A percentile compares a stretch with the other conserved stretches of the same genome.
Evolutionary conservation across 2,329 filamentous ascomycete genomes (phyloP).

Genomic region (Botrytis cinerea): DNA sequence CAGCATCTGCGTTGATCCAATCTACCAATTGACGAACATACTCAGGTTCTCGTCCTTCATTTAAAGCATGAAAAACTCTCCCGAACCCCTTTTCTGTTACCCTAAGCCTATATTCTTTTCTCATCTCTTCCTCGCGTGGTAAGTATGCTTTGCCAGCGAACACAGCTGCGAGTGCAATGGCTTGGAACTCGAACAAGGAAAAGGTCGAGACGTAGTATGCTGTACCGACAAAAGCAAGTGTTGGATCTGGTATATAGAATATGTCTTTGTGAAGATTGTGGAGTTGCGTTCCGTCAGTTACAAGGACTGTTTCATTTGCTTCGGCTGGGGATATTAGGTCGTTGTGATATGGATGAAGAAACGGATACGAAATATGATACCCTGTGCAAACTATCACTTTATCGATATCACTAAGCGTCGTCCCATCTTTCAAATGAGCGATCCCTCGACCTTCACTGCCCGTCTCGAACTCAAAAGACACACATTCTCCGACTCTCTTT

Average conservation of each 20-base stretch:
- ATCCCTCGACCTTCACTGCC: conserved; percentile 50
- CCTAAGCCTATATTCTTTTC: conserved; percentile 19
- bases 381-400: conserved; percentile 66
- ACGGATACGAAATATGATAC: conserved; percentile 68
- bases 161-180: conserved; percentile 49
- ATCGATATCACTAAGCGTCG: conserved; percentile 57
- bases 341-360: conserved; percentile 53
- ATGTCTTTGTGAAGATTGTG: conserved; percentile 56
- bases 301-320: conserved; percentile 55
- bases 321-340: conserved; percentile 45
- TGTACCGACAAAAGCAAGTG: conserved; percentile 49
- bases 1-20: conserved; percentile 23
- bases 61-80: conserved; percentile 20
- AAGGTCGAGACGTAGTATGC: conserved; percentile 53
- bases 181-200: conserved; percentile 53
- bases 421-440: conserved; percentile 55
- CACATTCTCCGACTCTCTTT: conserved; percentile 31
- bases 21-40: conserved; percentile 17
- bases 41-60: conserved; percentile 6
- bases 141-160: conserved; percentile 44
- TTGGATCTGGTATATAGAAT: conserved; percentile 53
- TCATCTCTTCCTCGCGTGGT: conserved; percentile 35
- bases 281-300: conserved; percentile 50
- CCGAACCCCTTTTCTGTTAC: conserved; percentile 22
- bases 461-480: conserved; percentile 29